Percentiles rank a stretch among this genome's conserved stretches.
Conservation (phyloP, 176 grass and related monocot species). For the Carex myosuroides region DNA sequence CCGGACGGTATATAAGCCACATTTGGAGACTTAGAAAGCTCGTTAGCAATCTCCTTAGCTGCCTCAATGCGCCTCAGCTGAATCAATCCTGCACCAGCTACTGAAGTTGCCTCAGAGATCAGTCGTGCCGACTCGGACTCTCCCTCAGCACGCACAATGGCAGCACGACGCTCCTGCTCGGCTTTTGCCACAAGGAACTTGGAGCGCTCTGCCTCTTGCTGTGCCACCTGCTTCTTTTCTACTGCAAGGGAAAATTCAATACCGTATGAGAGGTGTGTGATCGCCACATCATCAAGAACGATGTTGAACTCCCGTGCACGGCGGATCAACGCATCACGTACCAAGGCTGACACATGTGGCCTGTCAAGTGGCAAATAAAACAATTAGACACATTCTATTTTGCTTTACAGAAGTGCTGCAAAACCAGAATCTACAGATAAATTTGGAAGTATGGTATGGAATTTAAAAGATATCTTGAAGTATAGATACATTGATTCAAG, state of each 20-base stretch:
- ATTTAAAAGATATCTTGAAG: background rate
- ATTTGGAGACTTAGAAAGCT: slow-evolving; percentile 70
- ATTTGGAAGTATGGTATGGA: background rate
- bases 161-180: slow-evolving; percentile 92
- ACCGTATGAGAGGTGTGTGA: slow-evolving; percentile 97
- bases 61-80: slow-evolving; percentile 91
- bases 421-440: background rate
- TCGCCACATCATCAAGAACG: slow-evolving; percentile 94
- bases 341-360: slow-evolving; percentile 85
- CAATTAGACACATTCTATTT: background rate
- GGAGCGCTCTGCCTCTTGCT: slow-evolving; percentile 99
- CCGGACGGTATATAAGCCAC: slow-evolving; percentile 59
- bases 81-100: slow-evolving; percentile 57
- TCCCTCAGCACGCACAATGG: slow-evolving; percentile 80
- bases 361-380: background rate
- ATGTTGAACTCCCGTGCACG: slow-evolving; percentile 96
- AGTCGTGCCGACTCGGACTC: slow-evolving; percentile 78
- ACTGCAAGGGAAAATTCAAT: slow-evolving; percentile 89
- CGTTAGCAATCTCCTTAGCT: slow-evolving; percentile 63
- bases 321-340: slow-evolving; percentile 77
- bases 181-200: slow-evolving; percentile 97
- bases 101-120: slow-evolving; percentile 76
- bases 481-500: background rate
- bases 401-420: background rate
- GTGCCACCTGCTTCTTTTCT: slow-evolving; percentile 99